Base-by-base conservation (phyloP, 495 filamentous ascomycete species). In the Lasiosphaeris hirsuta region DNA sequence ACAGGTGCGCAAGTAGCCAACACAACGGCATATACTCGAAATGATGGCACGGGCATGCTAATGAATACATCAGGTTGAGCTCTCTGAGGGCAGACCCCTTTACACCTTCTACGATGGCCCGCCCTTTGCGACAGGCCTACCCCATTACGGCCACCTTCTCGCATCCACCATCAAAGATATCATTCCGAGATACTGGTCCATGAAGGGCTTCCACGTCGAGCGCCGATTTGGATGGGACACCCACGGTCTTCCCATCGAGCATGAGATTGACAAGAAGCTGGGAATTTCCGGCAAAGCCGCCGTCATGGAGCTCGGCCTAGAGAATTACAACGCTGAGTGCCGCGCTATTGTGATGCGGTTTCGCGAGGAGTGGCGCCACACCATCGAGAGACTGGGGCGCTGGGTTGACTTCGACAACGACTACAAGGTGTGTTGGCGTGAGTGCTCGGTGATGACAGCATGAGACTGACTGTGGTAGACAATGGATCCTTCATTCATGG, bases 341-440 rank as follows among this genome's bases (percentile, higher is more conserved):
- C 82, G 86, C 51, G 86, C 89, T 46, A 97, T 97, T 72, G 94
- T 97, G 58, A 96, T 97, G 92, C 83, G 89, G 62, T 98, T 86
- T 70, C 84, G 90, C 18, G 74, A 80, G 8, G 94, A 97, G 73
- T 98, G 94, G 95, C 82, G 90, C 54, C 74, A 87, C 58, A 96
- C 90, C 14, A 90, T 98, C 57, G 90, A 96, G 55, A 74, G 94
- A 43, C 74, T 98, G 30, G 94, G 95, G 44, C 88, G 95, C 53
- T 98, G 95, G 94, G 92, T 97, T 63, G 95, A 98, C 74, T 96
- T 97, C 58, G 95, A 97, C 72, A 94, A 96, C 66, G 92, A 96
- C 66, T 97, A 97, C 79, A 97, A 97, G 85, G 87, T 87, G 57
- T 53, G 73, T 51, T 35, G 11, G n/a, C n/a, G 4, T 18, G 39